A percentile compares a stretch with the other conserved stretches of the same genome.
Evolutionary conservation across 2,329 filamentous ascomycete species (phyloP).

Genomic region (Geosmithia putterillii): DNA sequence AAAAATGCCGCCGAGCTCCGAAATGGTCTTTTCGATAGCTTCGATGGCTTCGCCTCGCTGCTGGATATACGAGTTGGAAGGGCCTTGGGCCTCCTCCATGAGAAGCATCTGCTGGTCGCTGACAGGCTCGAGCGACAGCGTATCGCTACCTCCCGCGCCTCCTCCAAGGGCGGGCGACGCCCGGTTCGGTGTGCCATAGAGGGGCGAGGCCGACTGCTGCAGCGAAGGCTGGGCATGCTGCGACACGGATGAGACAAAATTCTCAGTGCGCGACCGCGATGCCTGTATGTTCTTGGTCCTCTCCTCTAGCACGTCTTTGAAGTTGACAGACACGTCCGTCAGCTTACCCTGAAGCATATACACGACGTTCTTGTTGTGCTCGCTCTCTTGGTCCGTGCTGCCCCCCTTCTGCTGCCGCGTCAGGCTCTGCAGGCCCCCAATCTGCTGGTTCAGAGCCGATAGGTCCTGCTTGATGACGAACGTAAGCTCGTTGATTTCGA

Average conservation of each 20-base stretch:
- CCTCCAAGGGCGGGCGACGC: constrained; percentile 39
- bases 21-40: constrained; percentile 90
- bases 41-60: constrained; percentile 93
- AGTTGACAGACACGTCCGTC: constrained; percentile 85
- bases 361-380: constrained; percentile 97
- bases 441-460: constrained; percentile 71
- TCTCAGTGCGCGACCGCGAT: constrained; percentile 81
- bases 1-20: constrained; percentile 81
- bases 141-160: constrained; percentile 37
- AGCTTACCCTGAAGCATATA: constrained; percentile 83
- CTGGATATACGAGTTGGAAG: constrained; percentile 79
- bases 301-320: constrained; percentile 94
- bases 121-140: constrained; percentile 71
- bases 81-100: constrained; percentile 90
- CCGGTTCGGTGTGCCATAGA: constrained; percentile 69
- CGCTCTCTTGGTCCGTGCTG: constrained; percentile 66
- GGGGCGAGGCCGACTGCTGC: constrained; percentile 66
- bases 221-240: constrained; percentile 59
- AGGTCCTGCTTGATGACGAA: constrained; percentile 98
- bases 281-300: constrained; percentile 97
- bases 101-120: constrained; percentile 78
- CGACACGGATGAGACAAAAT: constrained; percentile 86
- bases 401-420: constrained; percentile 68
- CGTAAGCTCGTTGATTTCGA: constrained; percentile 94
- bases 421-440: constrained; percentile 67